phyloP scores from a whole-genome alignment of 2,329 filamentous ascomycete species.

The Aspergillus quadricinctus region DNA sequence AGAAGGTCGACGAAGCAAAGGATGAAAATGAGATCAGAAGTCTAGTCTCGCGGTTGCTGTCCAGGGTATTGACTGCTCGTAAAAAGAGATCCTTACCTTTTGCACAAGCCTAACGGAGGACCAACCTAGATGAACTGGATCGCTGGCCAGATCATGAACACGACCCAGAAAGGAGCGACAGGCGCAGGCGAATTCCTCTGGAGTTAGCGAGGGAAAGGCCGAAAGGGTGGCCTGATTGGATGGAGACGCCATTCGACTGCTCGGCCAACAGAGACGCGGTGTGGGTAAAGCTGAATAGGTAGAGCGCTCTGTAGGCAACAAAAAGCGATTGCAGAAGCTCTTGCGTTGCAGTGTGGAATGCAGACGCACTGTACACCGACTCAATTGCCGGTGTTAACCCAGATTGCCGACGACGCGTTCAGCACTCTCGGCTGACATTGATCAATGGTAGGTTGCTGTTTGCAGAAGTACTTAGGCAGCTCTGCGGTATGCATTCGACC shows the following conservation, averaged over 20 bases:
- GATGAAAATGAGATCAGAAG: constrained; percentile 1
- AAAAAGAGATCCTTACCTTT: constrained; percentile 20
- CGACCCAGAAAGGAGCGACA: constrained; percentile 54
- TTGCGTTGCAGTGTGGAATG: constrained; percentile 4
- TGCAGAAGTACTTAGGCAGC: background rate
- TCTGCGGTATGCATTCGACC: background rate
- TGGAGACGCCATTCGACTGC: constrained; percentile 11
- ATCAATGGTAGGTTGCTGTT: background rate
- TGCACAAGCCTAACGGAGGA: constrained; percentile 25
- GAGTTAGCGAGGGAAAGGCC: constrained; percentile 57
- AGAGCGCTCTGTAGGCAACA: constrained; percentile 6
- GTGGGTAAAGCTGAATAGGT: constrained; percentile 5
- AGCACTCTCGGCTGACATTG: background rate
- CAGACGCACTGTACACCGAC: background rate
- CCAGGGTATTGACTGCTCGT: background rate
- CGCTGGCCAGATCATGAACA: constrained; percentile 49
- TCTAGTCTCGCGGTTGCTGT: background rate
- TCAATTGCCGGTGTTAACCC: background rate
- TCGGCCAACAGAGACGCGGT: constrained; percentile 11
- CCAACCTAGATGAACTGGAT: constrained; percentile 53
- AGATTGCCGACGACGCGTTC: background rate
- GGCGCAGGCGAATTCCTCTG: constrained; percentile 60
- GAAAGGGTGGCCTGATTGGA: constrained; percentile 15
- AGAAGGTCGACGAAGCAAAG: constrained; percentile 10
- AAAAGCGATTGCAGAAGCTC: constrained; percentile 8